Evolutionary conservation across 2,329 filamentous ascomycete genomes (phyloP).

Genomic region (Dendryphion nanum): DNA sequence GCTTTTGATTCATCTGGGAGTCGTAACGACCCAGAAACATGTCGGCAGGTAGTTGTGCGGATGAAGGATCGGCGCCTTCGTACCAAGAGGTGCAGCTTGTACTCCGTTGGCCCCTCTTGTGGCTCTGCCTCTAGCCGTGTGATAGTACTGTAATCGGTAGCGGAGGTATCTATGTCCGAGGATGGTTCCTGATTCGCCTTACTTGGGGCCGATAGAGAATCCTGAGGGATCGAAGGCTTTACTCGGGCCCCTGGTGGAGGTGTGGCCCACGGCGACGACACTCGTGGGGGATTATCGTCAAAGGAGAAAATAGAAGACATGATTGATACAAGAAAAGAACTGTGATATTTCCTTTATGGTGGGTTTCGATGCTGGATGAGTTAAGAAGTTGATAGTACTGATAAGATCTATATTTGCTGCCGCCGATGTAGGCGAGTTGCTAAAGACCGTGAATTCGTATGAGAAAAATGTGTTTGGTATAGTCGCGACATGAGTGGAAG

Average conservation of each 20-base stretch:
- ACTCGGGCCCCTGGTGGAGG: constrained; percentile 40
- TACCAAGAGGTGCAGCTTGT: constrained; percentile 88
- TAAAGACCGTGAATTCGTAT: constrained; percentile 52
- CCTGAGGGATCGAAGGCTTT: constrained; percentile 15
- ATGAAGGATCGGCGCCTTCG: constrained; percentile 73
- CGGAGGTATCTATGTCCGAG: constrained; percentile 4
- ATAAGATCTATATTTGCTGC: too few species aligned
- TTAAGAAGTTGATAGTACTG: too few species aligned
- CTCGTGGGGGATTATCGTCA: constrained; percentile 80
- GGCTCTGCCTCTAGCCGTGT: constrained; percentile 84
- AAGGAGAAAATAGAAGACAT: constrained; percentile 98
- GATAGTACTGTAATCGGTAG: constrained; percentile 45
- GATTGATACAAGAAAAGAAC: too few species aligned
- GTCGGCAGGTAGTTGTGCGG: constrained; percentile 64
- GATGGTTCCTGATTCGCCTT: constrained; percentile 6
- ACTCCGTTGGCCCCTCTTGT: constrained; percentile 91
- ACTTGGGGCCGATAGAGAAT: constrained; percentile 12
- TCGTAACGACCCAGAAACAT: constrained; percentile 54
- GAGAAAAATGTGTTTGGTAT: constrained; percentile 50
- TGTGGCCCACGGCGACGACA: constrained; percentile 85
- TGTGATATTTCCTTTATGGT: too few species aligned
- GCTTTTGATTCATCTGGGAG: constrained; percentile 26
- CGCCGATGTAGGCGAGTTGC: too few species aligned
- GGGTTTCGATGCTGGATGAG: too few species aligned
- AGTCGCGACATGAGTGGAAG: constrained; percentile 47